Conservation (phyloP, 164 flowering plant species). For the Umbellularia californica region DNA sequence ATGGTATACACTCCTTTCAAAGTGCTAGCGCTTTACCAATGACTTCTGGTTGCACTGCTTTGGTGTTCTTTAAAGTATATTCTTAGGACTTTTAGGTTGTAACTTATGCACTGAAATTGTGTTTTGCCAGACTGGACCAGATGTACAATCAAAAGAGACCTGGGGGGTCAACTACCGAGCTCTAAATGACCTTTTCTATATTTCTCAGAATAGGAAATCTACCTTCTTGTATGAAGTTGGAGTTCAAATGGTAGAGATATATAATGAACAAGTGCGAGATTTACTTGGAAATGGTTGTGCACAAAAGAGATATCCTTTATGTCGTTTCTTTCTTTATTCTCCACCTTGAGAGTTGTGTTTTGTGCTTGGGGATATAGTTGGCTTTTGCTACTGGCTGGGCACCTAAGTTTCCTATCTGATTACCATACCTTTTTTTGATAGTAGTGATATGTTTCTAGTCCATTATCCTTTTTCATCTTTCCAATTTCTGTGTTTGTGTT, state of each 20-base stretch:
- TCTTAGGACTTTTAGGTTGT: not conserved
- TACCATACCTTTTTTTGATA: not conserved
- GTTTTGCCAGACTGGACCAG: slow-evolving; percentile 64
- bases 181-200: slow-evolving; percentile 68
- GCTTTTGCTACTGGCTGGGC: not conserved
- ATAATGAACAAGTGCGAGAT: slow-evolving; percentile 96
- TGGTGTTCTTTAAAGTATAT: no score
- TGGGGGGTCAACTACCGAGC: slow-evolving; percentile 87
- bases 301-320: slow-evolving; percentile 79
- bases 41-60: not conserved
- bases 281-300: slow-evolving; percentile 58
- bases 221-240: slow-evolving; percentile 58
- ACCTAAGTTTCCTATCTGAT: not conserved
- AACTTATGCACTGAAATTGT: not conserved
- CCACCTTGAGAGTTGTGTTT: not conserved
- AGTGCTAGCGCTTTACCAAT: not conserved
- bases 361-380: not conserved
- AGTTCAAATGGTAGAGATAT: slow-evolving; percentile 94
- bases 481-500: not conserved
- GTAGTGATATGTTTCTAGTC: not conserved
- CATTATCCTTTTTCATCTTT: not conserved
- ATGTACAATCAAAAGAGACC: slow-evolving; percentile 51
- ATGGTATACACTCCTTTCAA: slow-evolving; percentile 47
- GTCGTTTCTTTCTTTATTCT: not conserved
- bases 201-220: slow-evolving; percentile 59